A percentile compares a stretch with the other conserved stretches of the same genome.
phyloP scores from a whole-genome alignment of 805 yeast species.

The Ogataea allantospora region DNA sequence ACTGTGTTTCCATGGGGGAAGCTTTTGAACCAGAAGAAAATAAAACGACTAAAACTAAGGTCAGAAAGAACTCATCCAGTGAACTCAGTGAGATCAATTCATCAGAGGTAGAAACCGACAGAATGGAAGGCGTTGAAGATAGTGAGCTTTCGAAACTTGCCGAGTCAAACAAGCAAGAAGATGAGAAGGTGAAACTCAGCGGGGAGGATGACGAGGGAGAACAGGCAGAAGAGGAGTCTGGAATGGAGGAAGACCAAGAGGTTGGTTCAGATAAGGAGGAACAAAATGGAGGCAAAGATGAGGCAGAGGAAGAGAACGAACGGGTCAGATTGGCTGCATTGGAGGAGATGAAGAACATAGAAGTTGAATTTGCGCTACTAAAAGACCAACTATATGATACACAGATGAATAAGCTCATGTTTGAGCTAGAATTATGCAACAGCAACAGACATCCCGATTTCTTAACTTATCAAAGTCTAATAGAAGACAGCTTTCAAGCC shows the following conservation, averaged over 20 bases:
- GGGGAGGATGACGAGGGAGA: conserved; percentile 16
- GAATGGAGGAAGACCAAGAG: conserved; percentile 29
- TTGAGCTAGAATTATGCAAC: conserved; percentile 81
- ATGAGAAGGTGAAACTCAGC: conserved; percentile 10
- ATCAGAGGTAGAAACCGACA: conserved; percentile 91
- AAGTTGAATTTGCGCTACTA: conserved; percentile 78
- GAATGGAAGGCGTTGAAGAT: conserved; percentile 62
- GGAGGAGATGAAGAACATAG: conserved; percentile 73
- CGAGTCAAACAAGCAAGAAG: conserved; percentile 30
- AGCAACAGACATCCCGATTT: conserved; percentile 93
- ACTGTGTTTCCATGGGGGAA: conserved; percentile 12
- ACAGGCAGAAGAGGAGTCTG: conserved; percentile 25
- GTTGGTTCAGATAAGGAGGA: conserved; percentile 28
- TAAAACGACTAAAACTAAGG: conserved; percentile 9
- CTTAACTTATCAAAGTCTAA: conserved; percentile 63
- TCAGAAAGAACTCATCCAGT: conserved; percentile 18
- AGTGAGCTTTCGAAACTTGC: conserved; percentile 47
- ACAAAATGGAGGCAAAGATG: conserved; percentile 23
- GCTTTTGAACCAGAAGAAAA: conserved; percentile 4
- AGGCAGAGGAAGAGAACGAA: conserved; percentile 34
- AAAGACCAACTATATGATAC: conserved; percentile 85
- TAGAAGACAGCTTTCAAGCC: conserved; percentile 72
- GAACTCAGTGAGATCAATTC: conserved; percentile 35
- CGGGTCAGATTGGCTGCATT: conserved; percentile 60
- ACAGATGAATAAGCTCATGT: conserved; percentile 70